Percentiles rank a stretch among this genome's conserved stretches.
Evolutionary conservation across 257 asterid genomes (phyloP).

Genomic region (Lycium ferocissimum): DNA sequence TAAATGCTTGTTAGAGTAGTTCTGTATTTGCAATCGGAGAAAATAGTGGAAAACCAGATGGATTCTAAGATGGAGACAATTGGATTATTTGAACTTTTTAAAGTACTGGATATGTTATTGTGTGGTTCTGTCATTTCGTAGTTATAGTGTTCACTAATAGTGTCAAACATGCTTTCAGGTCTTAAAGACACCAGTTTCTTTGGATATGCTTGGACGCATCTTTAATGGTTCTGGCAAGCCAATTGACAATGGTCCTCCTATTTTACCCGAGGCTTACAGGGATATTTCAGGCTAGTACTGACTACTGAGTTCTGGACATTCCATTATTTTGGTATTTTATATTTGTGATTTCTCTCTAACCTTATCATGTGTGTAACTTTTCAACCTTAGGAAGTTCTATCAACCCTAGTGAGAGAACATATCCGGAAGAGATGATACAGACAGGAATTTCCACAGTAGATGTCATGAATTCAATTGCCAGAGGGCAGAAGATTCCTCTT

Average conservation of each 20-base stretch:
- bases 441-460: slow-evolving; percentile 97
- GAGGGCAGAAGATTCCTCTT: slow-evolving; percentile 98
- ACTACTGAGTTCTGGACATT: slow-evolving; percentile 39
- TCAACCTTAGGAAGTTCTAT: slow-evolving; percentile 85
- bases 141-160: neutral
- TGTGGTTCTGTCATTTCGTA: neutral
- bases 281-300: slow-evolving; percentile 89
- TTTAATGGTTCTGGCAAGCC: slow-evolving; percentile 73
- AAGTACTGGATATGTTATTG: neutral
- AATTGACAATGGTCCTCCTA: slow-evolving; percentile 98
- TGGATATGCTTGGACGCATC: slow-evolving; percentile 65
- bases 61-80: neutral
- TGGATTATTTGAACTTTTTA: neutral
- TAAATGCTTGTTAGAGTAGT: slow-evolving; percentile 7
- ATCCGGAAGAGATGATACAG: slow-evolving; percentile 99
- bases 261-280: slow-evolving; percentile 97
- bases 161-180: slow-evolving; percentile 40
- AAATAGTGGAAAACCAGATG: neutral
- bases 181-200: slow-evolving; percentile 55
- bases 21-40: slow-evolving; percentile 22
- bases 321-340: neutral
- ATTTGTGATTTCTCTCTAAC: slow-evolving; percentile 5
- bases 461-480: slow-evolving; percentile 98
- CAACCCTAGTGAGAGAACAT: slow-evolving; percentile 98
- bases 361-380: slow-evolving; percentile 18